A percentile compares a stretch with the other conserved stretches of the same genome.
phyloP scores from a whole-genome alignment of 2,329 filamentous ascomycete genomes.

The Westerdykella sp. region DNA sequence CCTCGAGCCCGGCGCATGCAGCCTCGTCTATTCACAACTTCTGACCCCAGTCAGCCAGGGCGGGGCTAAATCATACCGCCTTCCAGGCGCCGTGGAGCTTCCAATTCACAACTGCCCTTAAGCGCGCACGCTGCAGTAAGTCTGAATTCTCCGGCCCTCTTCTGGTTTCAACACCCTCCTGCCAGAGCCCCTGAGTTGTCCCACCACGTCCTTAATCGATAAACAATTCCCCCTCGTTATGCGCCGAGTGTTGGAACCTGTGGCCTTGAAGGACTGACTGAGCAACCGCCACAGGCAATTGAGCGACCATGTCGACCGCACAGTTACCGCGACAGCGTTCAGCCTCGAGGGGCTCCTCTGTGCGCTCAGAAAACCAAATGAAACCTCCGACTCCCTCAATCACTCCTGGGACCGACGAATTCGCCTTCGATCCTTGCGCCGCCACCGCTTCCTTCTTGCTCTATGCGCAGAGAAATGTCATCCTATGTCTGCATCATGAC shows the following conservation, averaged over 20 bases:
- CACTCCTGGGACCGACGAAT: conserved; percentile 43
- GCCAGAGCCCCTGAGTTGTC: conserved; percentile 12
- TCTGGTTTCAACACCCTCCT: conserved; percentile 16
- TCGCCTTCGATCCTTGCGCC: conserved; percentile 75
- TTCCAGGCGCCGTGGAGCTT: conserved; percentile 34
- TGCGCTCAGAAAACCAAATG: conserved; percentile 29
- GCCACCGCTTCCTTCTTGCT: conserved; percentile 88
- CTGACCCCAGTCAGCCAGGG: conserved; percentile 32
- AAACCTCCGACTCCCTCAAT: conserved; percentile 41
- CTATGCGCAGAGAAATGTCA: conserved; percentile 73
- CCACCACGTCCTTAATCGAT: conserved; percentile 19
- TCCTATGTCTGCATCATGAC: conserved; percentile 88
- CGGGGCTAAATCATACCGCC: conserved; percentile 35
- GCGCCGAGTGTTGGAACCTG: conserved; percentile 19
- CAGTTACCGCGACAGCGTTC: conserved; percentile 37
- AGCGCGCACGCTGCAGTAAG: conserved; percentile 36
- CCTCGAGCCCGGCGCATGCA: conserved; percentile 40
- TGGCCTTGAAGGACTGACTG: conserved; percentile 26
- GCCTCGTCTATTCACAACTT: conserved; percentile 27
- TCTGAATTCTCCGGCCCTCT: conserved; percentile 28
- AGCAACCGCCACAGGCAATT: conserved; percentile 20
- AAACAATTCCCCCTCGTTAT: conserved; percentile 22
- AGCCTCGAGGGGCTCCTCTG: conserved; percentile 35
- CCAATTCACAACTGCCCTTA: conserved; percentile 24
- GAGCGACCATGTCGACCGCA: conserved; percentile 41